phyloP scores from a whole-genome alignment of 1,139 yeast species.

The Hemisphaericaspora subhashii region DNA sequence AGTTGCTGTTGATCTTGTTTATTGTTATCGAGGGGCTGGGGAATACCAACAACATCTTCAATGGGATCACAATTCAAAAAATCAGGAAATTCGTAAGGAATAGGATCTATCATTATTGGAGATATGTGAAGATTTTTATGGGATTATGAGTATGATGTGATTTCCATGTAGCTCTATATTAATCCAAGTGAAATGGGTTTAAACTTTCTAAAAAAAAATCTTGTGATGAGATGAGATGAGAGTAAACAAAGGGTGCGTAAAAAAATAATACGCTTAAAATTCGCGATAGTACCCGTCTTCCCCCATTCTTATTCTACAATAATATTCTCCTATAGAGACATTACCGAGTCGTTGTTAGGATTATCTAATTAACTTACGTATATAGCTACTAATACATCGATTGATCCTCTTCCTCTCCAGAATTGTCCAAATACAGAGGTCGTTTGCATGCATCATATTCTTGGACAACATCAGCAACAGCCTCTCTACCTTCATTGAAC shows the following conservation, averaged over 20 bases:
- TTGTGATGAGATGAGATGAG: constrained; percentile 2
- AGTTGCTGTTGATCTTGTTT: background rate
- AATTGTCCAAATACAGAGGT: constrained; percentile 54
- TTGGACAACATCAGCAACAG: constrained; percentile 64
- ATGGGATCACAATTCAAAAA: constrained; percentile 1
- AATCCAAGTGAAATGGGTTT: no score
- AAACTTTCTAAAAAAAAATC: constrained; percentile 1
- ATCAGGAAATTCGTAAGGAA: constrained; percentile 5
- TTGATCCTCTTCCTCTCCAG: constrained; percentile 1
- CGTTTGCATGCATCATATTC: constrained; percentile 69
- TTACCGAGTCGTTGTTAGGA: no score
- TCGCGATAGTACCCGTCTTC: no score
- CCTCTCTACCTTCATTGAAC: constrained; percentile 77
- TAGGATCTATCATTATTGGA: background rate
- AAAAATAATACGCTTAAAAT: background rate
- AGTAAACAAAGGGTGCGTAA: background rate
- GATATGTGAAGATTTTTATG: no score
- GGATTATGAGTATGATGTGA: no score
- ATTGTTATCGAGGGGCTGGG: no score
- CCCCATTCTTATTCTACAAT: no score
- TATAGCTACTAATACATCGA: background rate
- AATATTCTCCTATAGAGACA: no score
- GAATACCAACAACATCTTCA: background rate
- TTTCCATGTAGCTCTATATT: no score
- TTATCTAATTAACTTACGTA: no score